A percentile compares a stretch with the other conserved stretches of the same genome.
Evolutionary conservation across 1,284 basidiomycete genomes (phyloP).

Genomic region (Bjerkandera adusta): DNA sequence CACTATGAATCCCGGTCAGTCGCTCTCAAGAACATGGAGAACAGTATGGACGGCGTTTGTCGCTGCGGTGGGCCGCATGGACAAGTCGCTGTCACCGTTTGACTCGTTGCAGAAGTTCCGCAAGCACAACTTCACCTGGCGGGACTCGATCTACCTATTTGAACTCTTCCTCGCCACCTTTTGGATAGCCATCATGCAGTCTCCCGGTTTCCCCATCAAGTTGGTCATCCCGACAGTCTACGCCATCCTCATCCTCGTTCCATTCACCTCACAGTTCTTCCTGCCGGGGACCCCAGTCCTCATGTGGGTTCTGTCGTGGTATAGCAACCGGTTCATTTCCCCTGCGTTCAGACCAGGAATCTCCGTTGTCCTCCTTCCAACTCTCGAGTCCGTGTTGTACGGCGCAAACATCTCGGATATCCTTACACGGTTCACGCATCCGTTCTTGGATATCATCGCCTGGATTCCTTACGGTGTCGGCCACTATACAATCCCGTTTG

Average conservation of each 20-base stretch:
- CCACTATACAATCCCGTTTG: slow-evolving; percentile 85
- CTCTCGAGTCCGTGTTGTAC: slow-evolving; percentile 91
- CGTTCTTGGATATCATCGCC: slow-evolving; percentile 87
- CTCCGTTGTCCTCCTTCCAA: slow-evolving; percentile 91
- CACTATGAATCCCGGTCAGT: slow-evolving; percentile 15
- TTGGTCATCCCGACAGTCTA: slow-evolving; percentile 81
- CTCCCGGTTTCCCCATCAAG: slow-evolving; percentile 73
- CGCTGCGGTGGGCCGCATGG: slow-evolving; percentile 64
- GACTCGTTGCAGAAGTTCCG: slow-evolving; percentile 66
- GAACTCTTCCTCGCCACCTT: slow-evolving; percentile 68
- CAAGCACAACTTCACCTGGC: slow-evolving; percentile 56
- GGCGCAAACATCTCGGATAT: slow-evolving; percentile 98
- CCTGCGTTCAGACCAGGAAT: slow-evolving; percentile 73
- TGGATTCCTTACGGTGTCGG: slow-evolving; percentile 96
- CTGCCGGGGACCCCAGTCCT: slow-evolving; percentile 87
- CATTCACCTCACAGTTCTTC: slow-evolving; percentile 92
- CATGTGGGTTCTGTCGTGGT: slow-evolving; percentile 84
- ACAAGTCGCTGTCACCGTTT: slow-evolving; percentile 72
- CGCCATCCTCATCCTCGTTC: slow-evolving; percentile 69
- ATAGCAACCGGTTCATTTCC: slow-evolving; percentile 85
- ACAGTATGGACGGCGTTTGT: slow-evolving; percentile 49
- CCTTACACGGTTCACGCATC: slow-evolving; percentile 91
- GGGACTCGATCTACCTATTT: slow-evolving; percentile 64
- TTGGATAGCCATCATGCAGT: slow-evolving; percentile 78
- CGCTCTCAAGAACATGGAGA: slow-evolving; percentile 21